Evolutionary conservation across 768 basidiomycete genomes (phyloP), one percentile per base, ranked within the genome.

Genomic region (Hydnomerulius pinastri): DNA sequence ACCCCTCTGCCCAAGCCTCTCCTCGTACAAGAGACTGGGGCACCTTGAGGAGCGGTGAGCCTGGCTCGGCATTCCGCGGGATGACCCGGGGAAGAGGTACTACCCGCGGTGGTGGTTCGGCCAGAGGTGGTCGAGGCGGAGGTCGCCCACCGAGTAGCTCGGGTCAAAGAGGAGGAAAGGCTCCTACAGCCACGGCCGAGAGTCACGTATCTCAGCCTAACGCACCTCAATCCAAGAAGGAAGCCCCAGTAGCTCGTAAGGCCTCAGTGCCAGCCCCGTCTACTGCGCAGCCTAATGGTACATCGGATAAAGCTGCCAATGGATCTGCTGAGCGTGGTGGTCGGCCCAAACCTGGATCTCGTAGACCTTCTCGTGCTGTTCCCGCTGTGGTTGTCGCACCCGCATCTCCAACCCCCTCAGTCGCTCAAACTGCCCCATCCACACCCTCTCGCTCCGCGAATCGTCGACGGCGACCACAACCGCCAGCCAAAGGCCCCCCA

Each of bases 381-480:
- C 65, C 66, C 21, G 39, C 43, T 11, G 48, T 63, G 17, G 59
- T 61, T 4, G 51, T 64, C 7, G 54, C 56, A 6, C 58, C 67
- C 1, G 15, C 54, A 1, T 62, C 62, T 37, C 64, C 66, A 11
- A 38, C 35, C 28, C 50, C 61, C 12, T 39, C 62, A 47, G 39
- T 45, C 7, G 39, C 60, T 12, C 60, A 57, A 25, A 62, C 55
- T n/a, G 51, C 45, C 18, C 64, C 68, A 2, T 55, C 70, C n/a
- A 64, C 64, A 1, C 63, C 77, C 9, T 63, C 78, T 40, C 77
- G 75, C 38, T 67, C 75, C 13, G 55, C 74, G 15, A 72, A 74
- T 53, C 79, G 79, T 37, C 76, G 81, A 39, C 77, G 74, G 56
- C 79, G 81, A 35, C 73, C 80, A 18, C 67, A 53, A 2, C 70